Evolutionary conservation across 2,329 filamentous ascomycete species (phyloP), one percentile per base, ranked within the genome.

Genomic region (Colletotrichum agaves): DNA sequence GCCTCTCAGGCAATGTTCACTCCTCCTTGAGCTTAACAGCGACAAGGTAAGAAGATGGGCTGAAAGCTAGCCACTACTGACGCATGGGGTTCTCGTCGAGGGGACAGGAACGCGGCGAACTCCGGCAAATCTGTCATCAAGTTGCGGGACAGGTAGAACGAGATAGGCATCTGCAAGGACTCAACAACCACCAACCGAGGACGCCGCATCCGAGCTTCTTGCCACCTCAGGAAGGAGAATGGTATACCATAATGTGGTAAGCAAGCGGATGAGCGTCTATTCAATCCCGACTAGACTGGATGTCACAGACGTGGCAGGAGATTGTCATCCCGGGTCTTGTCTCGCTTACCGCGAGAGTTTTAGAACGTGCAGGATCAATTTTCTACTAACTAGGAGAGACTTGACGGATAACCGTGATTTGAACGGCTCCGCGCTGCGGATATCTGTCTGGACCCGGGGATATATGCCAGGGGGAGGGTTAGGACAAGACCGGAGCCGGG

Each of bases 401-500:
- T 12, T 4, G 12, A 35, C 33, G 3, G 33, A 35, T 4, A 13
- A 17, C 33, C 61, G 61, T 59, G 41, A 41, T 23, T 13, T 17
- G 47, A 13, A 50, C 0, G 11, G 13, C 11, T 0, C 43, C 56
- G 50, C 41, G 3, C 31, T 11, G 46, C 59, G 63, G 63, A 53
- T 35, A 57, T 58, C 21, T 57, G 49, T 23, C 60, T 46, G 10
- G 43, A 67, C 52, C 21, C n/a, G 33, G 33, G 46, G 60, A 43
- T 2, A 13, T 41, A 44, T 19, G 1, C 19, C 50, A 46, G 59
- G 59, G 35, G n/a, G n/a, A n/a, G n/a, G n/a, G 59, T 37, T 17
- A 33, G 50, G 35, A 63, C 35, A 56, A 44, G 23, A 19, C 17
- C 11, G 47, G 21, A 31, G 39, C 8, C 59, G 37, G 27, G 59